Base-by-base conservation (phyloP, 1,284 basidiomycete genomes). In the Meira nashicola region DNA sequence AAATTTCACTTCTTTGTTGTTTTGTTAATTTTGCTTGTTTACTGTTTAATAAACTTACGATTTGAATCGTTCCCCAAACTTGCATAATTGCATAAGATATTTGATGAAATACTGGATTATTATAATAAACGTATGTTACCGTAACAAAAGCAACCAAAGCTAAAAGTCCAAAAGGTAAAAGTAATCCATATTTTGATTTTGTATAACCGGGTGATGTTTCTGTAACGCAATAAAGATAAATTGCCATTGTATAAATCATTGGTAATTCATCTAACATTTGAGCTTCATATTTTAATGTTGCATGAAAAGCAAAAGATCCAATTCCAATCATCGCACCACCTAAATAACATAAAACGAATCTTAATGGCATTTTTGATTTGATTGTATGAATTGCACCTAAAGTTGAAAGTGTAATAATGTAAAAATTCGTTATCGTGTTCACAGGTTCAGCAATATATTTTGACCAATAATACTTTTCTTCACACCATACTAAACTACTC, bases 101-200 rank as follows among this genome's bases (percentile, higher is more conserved):
- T 75, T 84, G 82, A 69, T 84, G 83, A 54, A 83, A 82, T 8
- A 83, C 78, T 0, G 83, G 82, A 70, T 83, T 83, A 1, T 80
- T 80, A 46, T 82, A 79, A 56, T 62, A 55, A 17, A 82, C 62
- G 64, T 82, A 83, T 54, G 66, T 57, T 15, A 65, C 63, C 0
- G 70, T 70, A 33, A 74, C 73, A 55, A 66, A 67, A 7, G 55
- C 43, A 19, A 69, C 65, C 23, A 67, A 11, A 10, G 58, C 37
- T 12, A 65, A 19, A 43, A 78, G 51, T 10, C 39, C 25, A 10
- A 50, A 12, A 10, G 73, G 58, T 0, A 75, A 60, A 0, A 71
- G 40, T 21, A 66, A n/a, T 28, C 60, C 55, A 33, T 62, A 68
- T 0, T 62, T 25, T 1, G 60, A 60, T 9, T 64, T 65, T n/a